Base-by-base conservation (phyloP, 1,284 basidiomycete genomes). In the Malassezia nana region DNA sequence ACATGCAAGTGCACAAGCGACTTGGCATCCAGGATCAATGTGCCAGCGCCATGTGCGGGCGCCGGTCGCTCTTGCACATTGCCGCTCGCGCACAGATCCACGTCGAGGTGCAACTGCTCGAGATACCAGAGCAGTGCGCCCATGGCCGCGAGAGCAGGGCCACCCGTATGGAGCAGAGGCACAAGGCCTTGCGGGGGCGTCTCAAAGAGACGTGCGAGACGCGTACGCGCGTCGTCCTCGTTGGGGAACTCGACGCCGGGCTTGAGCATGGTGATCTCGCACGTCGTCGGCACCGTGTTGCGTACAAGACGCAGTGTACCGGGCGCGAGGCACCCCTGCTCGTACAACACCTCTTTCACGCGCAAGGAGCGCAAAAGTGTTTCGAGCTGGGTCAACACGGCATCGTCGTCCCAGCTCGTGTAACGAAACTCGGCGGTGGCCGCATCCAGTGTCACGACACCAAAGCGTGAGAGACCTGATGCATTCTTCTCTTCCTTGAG, bases 361-460 rank as follows among this genome's bases (percentile, higher is more conserved):
- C 90, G 80, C 50, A 96, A 78, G 69, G 95, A 91, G 55, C 92
- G 81, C 76, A 98, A 82, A 69, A 95, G 78, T 0, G 94, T 99
- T 77, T 98, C 92, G 59, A 99, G 77, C 66, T 84, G 85, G 3
- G 92, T 96, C 33, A 89, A 81, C 65, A 86, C 90, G 13, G 87
- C 80, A 72, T 98, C 94, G 67, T 99, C 94, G 54, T 86, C 82
- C 70, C 98, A 95, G 1, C 81, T 79, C 50, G 87, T 86, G 65
- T 98, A 75, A 65, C 89, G 86, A 78, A 99, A 98, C 74, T 95
- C 87, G 56, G 90, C 92, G 0, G 94, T 98, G 6, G 91, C 82
- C 55, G 90, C 91, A 73, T 99, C 94, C 64, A 98, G 77, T n/a
- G 91, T 84, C 68, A 89, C 94, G 35, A 96, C 78, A 1, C 94